phyloP scores from a whole-genome alignment of 257 asterid genomes.

The Fraxinus pennsylvanica region DNA sequence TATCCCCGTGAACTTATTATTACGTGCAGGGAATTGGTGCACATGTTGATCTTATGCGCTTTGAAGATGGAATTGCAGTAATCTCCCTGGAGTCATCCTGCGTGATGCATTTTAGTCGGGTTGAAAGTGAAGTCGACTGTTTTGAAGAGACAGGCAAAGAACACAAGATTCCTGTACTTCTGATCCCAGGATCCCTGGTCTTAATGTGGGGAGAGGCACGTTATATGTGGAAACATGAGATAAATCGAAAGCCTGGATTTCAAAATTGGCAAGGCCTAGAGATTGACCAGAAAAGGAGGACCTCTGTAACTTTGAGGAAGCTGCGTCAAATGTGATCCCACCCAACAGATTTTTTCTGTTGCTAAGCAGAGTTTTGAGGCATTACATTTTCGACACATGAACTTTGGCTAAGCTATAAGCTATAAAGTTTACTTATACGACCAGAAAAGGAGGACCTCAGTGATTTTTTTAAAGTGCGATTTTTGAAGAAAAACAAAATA shows the following conservation, averaged over 20 bases:
- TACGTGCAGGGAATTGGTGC: slow-evolving; percentile 73
- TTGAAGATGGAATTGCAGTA: slow-evolving; percentile 88
- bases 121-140: slow-evolving; percentile 22
- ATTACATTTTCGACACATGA: neutral
- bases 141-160: slow-evolving; percentile 3
- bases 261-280: slow-evolving; percentile 69
- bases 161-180: slow-evolving; percentile 55
- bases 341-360: neutral
- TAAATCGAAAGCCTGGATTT: slow-evolving; percentile 72
- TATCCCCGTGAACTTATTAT: neutral
- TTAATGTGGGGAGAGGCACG: slow-evolving; percentile 93
- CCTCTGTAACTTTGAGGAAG: slow-evolving; percentile 72
- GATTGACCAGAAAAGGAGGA: slow-evolving; percentile 67
- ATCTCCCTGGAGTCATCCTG: slow-evolving; percentile 76
- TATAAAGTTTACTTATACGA: too few relatives aligned
- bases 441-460: too few relatives aligned
- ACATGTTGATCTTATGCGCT: slow-evolving; percentile 88
- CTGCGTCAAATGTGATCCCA: slow-evolving; percentile 34
- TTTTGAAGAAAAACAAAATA: too few relatives aligned
- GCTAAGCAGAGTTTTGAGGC: neutral
- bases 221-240: slow-evolving; percentile 83
- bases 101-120: slow-evolving; percentile 72
- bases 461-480: too few relatives aligned
- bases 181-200: slow-evolving; percentile 70
- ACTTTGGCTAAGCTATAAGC: too few relatives aligned